Evolutionary conservation across 2,329 filamentous ascomycete species (phyloP), one percentile per base, ranked within the genome.

Genomic region (Fusarium neocosmosporiellum): DNA sequence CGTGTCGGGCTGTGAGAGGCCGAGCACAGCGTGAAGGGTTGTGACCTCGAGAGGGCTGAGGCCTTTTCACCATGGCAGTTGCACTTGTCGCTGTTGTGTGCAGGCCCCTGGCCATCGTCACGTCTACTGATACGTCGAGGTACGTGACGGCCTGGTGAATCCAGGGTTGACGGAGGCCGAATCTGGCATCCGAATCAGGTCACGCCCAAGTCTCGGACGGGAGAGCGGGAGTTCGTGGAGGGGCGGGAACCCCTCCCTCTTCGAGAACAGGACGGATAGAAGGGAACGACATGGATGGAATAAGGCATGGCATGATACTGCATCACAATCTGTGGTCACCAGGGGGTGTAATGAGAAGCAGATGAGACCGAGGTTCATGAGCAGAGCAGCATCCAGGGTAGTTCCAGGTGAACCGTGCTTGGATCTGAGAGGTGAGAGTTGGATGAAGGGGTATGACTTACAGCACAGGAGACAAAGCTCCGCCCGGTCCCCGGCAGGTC

Each of bases 1-100:
- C 79, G 79, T 80, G 79, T 80, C 79, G 74, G 68, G 57, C 77
- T 79, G 70, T 80, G 78, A 80, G 78, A 80, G 79, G 79, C 75
- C 72, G 67, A 69, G 55, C 37, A 58, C 62, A 39, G n/a, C 65
- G 58, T 65, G 66, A 69, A 74, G 70, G 74, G 65, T 74, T 76
- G 58, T 65, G 66, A 65, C 41, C 59, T 53, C 48, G 57, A 63
- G 64, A 53, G 62, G 60, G 66, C 66, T 73, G 62, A 54, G 55
- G 33, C 39, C 39, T 66, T 36, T 20, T 48, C 34, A 50, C 18
- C 39, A 48, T 27, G 24, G 48, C 34, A 59, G 37, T 54, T 33
- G 22, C 34, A 41, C 18, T n/a, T 37, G 16, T 36, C 27, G 41
- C 39, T 68, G 53, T 53, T 43, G 27, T 22, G 54, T 36, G 39